A percentile compares a stretch with the other conserved stretches of the same genome.
Conservation (phyloP, 805 yeast species). For the Candida bentonensis region DNA sequence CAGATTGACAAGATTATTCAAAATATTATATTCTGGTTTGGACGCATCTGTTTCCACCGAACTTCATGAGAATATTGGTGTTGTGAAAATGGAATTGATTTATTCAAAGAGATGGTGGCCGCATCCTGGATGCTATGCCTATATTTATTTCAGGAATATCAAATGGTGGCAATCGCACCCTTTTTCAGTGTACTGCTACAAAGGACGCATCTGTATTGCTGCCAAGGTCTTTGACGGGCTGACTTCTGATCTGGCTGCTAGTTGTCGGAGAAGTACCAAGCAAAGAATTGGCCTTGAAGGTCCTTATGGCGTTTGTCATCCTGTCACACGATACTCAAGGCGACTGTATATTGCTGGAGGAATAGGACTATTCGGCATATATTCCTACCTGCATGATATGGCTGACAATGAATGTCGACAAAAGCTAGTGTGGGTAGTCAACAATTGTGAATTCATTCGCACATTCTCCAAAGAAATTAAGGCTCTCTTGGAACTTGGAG, state of each 20-base stretch:
- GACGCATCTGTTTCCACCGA: background rate
- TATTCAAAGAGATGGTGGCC: background rate
- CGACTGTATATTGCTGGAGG: conserved; percentile 35
- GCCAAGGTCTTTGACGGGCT: background rate
- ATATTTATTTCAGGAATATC: conserved; percentile 19
- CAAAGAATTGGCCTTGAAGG: background rate
- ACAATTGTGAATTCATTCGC: background rate
- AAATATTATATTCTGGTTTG: background rate
- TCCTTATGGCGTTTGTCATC: background rate
- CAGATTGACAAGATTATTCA: conserved; percentile 22
- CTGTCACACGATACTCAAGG: background rate
- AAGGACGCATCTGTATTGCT: conserved; percentile 24
- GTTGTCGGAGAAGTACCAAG: background rate
- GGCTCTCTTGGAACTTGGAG: background rate
- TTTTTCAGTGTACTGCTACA: conserved; percentile 28
- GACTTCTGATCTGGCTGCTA: background rate
- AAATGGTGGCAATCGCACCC: conserved; percentile 60
- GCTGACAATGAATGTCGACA: background rate
- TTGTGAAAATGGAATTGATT: background rate
- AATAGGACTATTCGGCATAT: conserved; percentile 43
- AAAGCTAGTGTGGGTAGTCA: background rate
- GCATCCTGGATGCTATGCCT: background rate
- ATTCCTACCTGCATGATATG: conserved; percentile 28
- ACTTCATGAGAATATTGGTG: background rate
- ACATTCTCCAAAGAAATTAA: background rate